phyloP scores from a whole-genome alignment of 371 early-diverging fungal species.

The Fennellomyces sp. region DNA sequence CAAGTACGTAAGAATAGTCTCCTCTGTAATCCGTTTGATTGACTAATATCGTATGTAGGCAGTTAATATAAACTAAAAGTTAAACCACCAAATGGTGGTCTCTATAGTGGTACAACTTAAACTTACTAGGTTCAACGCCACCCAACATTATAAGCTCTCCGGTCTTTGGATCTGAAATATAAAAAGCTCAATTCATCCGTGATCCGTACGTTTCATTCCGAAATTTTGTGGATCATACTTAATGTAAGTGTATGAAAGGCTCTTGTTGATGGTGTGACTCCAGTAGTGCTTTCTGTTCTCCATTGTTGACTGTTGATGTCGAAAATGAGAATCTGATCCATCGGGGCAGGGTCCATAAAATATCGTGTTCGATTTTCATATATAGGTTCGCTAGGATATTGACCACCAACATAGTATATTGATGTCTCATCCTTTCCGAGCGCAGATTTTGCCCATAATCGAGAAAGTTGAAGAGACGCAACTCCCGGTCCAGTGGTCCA shows the following conservation, averaged over 20 bases:
- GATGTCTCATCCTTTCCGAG: too few relatives aligned
- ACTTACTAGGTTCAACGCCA: background rate
- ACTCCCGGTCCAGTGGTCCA: too few relatives aligned
- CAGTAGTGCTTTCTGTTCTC: background rate
- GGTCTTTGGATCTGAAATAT: background rate
- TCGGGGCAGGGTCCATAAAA: background rate
- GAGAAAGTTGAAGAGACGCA: too few relatives aligned
- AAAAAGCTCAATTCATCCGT: too few relatives aligned
- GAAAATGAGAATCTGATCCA: background rate
- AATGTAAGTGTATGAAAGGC: background rate
- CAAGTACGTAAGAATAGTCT: too few relatives aligned
- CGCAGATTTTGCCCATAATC: background rate
- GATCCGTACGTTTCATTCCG: too few relatives aligned
- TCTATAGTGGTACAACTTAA: too few relatives aligned
- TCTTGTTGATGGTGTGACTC: background rate
- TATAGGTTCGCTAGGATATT: background rate
- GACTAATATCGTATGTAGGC: too few relatives aligned
- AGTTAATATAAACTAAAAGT: too few relatives aligned
- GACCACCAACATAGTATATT: background rate
- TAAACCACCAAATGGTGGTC: background rate
- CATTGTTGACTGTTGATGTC: background rate
- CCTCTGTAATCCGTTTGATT: too few relatives aligned
- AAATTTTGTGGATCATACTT: too few relatives aligned
- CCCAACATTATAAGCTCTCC: background rate
- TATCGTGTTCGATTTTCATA: background rate